Evolutionary conservation across 371 early-diverging fungal genomes (phyloP), one percentile per base, ranked within the genome.

Genomic region (Dinochytrium kinnereticum): DNA sequence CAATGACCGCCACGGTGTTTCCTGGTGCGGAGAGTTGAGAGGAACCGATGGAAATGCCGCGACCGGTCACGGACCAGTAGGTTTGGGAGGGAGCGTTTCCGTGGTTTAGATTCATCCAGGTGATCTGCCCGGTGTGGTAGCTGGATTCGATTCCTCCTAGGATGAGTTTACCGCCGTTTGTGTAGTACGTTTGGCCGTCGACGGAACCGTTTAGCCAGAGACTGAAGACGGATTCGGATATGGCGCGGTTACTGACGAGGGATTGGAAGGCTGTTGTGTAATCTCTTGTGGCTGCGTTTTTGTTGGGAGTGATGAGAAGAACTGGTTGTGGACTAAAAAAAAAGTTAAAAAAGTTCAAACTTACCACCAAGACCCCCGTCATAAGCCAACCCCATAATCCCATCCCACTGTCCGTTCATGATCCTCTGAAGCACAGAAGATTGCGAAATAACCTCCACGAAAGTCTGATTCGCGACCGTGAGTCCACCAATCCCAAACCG

Each of bases 301-400:
- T n/a, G n/a, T n/a, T n/a, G n/a, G n/a, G n/a, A n/a, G n/a, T n/a
- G n/a, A n/a, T n/a, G n/a, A n/a, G n/a, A n/a, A n/a, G n/a, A n/a
- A n/a, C n/a, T n/a, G n/a, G n/a, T n/a, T n/a, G n/a, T n/a, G n/a
- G n/a, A n/a, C n/a, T n/a, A n/a, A n/a, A n/a, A n/a, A n/a, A n/a
- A n/a, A n/a, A n/a, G n/a, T n/a, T n/a, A n/a, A n/a, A n/a, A n/a
- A n/a, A n/a, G n/a, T n/a, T n/a, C n/a, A 19, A 2, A 24, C 66
- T 7, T 66, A 44, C 49, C 26, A 28, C 10, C 34, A 24, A 68
- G 64, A 30, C 74, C 74, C 21, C 26, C 36, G 50, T 74, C 51
- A 38, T 49, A 74, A 1, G 53, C 51, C 1, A 74, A 50, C 15
- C 74, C 74, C 34, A 74, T 26, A 40, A 74, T 64, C 0, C 74